These are phyloP conservation scores for Amanita molliuscula DNA, from an alignment of 768 basidiomycete genomes.

Conservation along the genomic window DNA sequence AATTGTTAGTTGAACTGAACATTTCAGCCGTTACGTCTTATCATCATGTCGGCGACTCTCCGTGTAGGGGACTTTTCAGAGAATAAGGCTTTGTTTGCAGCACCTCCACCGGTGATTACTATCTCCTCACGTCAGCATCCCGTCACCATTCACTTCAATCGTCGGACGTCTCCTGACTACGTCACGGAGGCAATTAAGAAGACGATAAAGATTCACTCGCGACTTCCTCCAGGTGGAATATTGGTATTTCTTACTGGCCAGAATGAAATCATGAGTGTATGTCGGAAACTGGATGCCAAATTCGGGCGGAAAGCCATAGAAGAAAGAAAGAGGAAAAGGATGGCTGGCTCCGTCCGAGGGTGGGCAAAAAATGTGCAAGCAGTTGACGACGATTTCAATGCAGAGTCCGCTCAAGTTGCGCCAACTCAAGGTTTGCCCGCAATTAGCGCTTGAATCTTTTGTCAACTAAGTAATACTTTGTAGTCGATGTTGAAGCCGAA, in stretches of 20 bases:
- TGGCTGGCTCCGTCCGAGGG: conserved; percentile 7
- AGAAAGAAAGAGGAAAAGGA: conserved; percentile 30
- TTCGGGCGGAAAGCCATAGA: conserved; percentile 62
- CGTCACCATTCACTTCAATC: conserved; percentile 89
- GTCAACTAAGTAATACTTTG: conserved; percentile 2
- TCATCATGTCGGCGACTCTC: conserved; percentile 98
- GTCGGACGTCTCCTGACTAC: conserved; percentile 80
- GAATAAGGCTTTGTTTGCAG: conserved; percentile 71
- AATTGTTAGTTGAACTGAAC: conserved; percentile 1
- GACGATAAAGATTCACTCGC: conserved; percentile 82
- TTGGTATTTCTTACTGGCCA: conserved; percentile 94
- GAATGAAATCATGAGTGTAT: conserved; percentile 85
- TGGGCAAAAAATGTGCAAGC: not conserved
- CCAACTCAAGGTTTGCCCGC: conserved; percentile 36
- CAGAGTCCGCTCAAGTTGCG: conserved; percentile 15
- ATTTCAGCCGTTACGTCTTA: conserved; percentile 69
- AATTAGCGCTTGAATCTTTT: not conserved
- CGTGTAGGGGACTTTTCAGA: conserved; percentile 88
- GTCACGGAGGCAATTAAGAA: conserved; percentile 87
- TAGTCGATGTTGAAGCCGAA: conserved; percentile 73
- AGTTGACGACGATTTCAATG: not conserved
- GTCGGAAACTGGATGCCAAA: conserved; percentile 66
- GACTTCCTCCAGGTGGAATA: conserved; percentile 88
- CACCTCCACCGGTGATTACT: conserved; percentile 84
- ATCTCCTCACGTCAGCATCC: conserved; percentile 90